Evolutionary conservation across 768 basidiomycete species (phyloP).

Genomic region (Lactarius vividus): DNA sequence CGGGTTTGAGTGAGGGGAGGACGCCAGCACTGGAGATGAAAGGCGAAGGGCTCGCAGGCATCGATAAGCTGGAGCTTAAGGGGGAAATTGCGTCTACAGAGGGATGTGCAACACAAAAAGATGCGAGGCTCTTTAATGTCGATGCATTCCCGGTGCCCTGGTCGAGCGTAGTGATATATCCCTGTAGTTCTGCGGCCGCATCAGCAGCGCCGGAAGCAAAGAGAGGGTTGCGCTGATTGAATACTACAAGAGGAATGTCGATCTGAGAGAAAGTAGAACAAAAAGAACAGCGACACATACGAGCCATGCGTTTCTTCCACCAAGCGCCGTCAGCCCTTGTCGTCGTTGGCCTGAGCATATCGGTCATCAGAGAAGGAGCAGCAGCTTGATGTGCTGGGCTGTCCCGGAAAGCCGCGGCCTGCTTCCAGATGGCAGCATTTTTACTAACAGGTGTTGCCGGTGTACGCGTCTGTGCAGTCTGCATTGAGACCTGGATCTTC

Average conservation of each 20-base stretch:
- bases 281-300: slow-evolving; percentile 45
- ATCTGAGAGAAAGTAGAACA: neutral
- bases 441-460: slow-evolving; percentile 69
- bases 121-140: slow-evolving; percentile 62
- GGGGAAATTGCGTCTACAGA: slow-evolving; percentile 52
- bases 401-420: slow-evolving; percentile 78
- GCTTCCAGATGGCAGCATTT: slow-evolving; percentile 56
- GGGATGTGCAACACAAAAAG: slow-evolving; percentile 60
- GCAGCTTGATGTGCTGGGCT: slow-evolving; percentile 59
- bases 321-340: slow-evolving; percentile 73
- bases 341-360: slow-evolving; percentile 40
- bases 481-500: slow-evolving; percentile 40
- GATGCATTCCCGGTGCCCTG: slow-evolving; percentile 49
- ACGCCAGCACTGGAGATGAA: slow-evolving; percentile 43
- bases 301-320: slow-evolving; percentile 76
- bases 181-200: slow-evolving; percentile 49
- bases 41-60: slow-evolving; percentile 58
- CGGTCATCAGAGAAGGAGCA: slow-evolving; percentile 57
- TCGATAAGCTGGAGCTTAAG: slow-evolving; percentile 48
- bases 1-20: slow-evolving; percentile 45
- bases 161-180: slow-evolving; percentile 53
- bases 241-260: slow-evolving; percentile 36
- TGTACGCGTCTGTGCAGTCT: slow-evolving; percentile 34
- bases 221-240: slow-evolving; percentile 48
- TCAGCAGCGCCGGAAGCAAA: slow-evolving; percentile 41